Evolutionary conservation across 768 basidiomycete genomes (phyloP), one percentile per base, ranked within the genome.

Genomic region (Tricholoma bakamatsutake): DNA sequence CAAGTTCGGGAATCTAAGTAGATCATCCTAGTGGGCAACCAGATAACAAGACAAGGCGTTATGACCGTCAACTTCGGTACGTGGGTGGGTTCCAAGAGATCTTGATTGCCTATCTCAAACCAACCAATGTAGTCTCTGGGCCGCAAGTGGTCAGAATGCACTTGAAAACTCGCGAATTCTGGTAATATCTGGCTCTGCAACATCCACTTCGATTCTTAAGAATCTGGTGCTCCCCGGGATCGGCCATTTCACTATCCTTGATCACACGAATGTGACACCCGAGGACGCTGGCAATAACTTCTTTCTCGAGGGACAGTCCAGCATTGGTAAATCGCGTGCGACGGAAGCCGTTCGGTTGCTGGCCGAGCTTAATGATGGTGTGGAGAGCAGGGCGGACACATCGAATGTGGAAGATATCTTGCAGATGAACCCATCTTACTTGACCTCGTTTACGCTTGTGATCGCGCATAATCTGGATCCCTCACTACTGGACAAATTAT

Each of bases 151-250:
- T 4, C 96, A 99, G 69, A 74, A 76, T 24, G 93, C 93, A 0
- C 86, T 98, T 56, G 95, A 98, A 69, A 78, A 84, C 2, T 80
- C 93, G 11, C 81, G 87, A 47, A 77, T 98, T 42, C 80, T 98
- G 30, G 83, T 97, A 61, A 70, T 98, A 56, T 87, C 86, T 39
- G 87, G 77, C 0, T 84, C 85, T 21, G 92, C 93, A 0, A 92
- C 94, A 1, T 85, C 90, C 2, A 91, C 93, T 31, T 87, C 91
- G 48, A 83, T 91, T 61, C 79, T 99, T 54, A 98, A 99, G 79
- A 98, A 98, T 66, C 86, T 98, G 58, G 93, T 98, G 37, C 82
- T 98, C 7, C 97, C 97, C 2, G 96, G 96, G 7, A 84, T 98
- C 60, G 93, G 95, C n/a, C 84, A 90, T 66, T 98, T 97, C 68